Evolutionary conservation across 1,284 basidiomycete genomes (phyloP), one percentile per base, ranked within the genome.

Genomic region (Chondrostereum purpureum): DNA sequence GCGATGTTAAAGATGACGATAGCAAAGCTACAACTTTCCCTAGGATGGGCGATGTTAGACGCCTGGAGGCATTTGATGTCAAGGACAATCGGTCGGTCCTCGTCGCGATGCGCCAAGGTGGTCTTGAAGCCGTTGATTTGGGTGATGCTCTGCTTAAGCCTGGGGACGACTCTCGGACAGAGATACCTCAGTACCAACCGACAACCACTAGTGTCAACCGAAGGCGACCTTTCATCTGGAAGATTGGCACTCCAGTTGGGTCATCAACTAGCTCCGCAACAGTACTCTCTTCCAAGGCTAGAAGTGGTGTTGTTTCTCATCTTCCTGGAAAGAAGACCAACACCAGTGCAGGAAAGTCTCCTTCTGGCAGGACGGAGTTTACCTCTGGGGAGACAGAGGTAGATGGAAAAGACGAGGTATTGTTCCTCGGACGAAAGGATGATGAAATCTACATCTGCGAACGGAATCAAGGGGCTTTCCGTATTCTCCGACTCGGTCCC

Each of bases 401-500:
- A 21, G 83, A 84, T 47, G 59, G 67, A 39, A 67, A 70, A 19
- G 83, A 89, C 47, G 88, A 88, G 57, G 76, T 90, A 12, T 62
- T 89, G 42, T 88, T 83, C 61, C 69, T 90, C 22, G 87, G 87
- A 44, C 73, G 87, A 51, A 78, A 76, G 51, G 74, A 76, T 36
- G 77, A 90, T 55, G 77, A 81, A 46, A 75, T 89, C 47, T 90
- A 88, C 57, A 68, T 89, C 44, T 90, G 88, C 57, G 88, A 90
- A 68, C 74, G 83, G 56, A 83, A 78, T 56, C 66, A 73, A 44
- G 75, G 72, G 43, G 78, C 80, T 27, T 90, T 90, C 65, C 75
- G 88, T 57, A 79, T 90, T 57, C 65, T 90, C 50, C 73, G 74
- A 55, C 70, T 90, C 34, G 69, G 74, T 55, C 77, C 78, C 27